Evolutionary conservation across 495 filamentous ascomycete species (phyloP), one percentile per base, ranked within the genome.

Genomic region (Delitschia confertaspora): DNA sequence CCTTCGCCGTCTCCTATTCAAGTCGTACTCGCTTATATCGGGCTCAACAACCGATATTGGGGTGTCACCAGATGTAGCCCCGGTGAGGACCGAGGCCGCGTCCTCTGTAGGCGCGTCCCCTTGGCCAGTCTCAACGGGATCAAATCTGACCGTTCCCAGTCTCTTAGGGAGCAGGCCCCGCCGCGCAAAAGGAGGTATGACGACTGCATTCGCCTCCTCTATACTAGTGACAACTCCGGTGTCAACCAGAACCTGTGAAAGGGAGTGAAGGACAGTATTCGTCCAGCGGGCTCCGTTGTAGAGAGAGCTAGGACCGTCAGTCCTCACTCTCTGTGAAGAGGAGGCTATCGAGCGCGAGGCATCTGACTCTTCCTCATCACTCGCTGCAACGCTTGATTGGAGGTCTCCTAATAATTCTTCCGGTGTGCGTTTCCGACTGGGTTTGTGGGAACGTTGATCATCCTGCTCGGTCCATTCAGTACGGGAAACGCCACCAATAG

Each of bases 11-110:
- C 58, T 38, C 30, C 64, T 23, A 53, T 67, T 67, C 13, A 45
- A 48, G 20, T 61, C 63, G 47, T 57, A 65, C 32, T 51, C 51
- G 54, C 61, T 65, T 2, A 65, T 47, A 40, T 63, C 62, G 4
- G 63, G 63, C 34, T 53, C 61, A n/a, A 56, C 62, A 16, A 56
- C 64, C 30, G 60, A 61, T 9, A 49, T 33, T 6, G 47, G 31
- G 2, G 49, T 54, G 29, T 49, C 47, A n/a, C n/a, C n/a, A n/a
- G n/a, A n/a, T n/a, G n/a, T n/a, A n/a, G n/a, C n/a, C n/a, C n/a
- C n/a, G n/a, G n/a, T n/a, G n/a, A n/a, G n/a, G n/a, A n/a, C n/a
- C n/a, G n/a, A n/a, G n/a, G n/a, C n/a, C n/a, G n/a, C n/a, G n/a
- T n/a, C n/a, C n/a, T n/a, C n/a, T n/a, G n/a, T n/a, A n/a, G n/a